Percentiles rank a stretch among this genome's conserved stretches.
phyloP scores from a whole-genome alignment of 2,329 filamentous ascomycete genomes.

The Aspergillus sp. region DNA sequence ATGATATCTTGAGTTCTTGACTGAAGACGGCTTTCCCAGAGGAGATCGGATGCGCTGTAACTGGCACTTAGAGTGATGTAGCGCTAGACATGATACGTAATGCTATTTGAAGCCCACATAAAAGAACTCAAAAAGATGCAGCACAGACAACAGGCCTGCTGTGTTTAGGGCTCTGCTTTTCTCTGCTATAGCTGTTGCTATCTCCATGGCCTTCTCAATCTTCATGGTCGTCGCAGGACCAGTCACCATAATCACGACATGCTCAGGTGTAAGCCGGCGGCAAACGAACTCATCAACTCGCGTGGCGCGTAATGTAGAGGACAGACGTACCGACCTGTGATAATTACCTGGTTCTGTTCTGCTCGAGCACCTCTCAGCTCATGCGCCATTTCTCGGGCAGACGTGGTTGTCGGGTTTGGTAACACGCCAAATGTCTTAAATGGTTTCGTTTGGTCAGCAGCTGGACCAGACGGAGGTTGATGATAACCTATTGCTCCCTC shows the following conservation, averaged over 20 bases:
- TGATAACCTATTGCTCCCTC: constrained; percentile 14
- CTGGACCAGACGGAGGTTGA: constrained; percentile 11
- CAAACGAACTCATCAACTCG: not conserved
- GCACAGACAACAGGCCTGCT: not conserved
- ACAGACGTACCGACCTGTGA: constrained; percentile 1
- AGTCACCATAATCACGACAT: constrained; percentile 4
- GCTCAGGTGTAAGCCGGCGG: not conserved
- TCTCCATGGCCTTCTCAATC: constrained; percentile 3
- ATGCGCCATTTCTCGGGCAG: constrained; percentile 2
- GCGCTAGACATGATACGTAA: too few species aligned
- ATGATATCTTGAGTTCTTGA: too few species aligned
- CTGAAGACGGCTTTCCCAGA: too few species aligned
- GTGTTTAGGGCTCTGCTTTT: not conserved
- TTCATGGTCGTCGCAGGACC: constrained; percentile 5
- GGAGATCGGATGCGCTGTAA: too few species aligned
- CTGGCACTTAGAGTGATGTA: too few species aligned
- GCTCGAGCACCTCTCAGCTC: constrained; percentile 3
- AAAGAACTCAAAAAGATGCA: not conserved
- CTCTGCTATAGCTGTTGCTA: not conserved
- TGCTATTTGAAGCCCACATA: not conserved
- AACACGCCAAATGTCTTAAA: not conserved
- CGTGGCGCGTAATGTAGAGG: not conserved
- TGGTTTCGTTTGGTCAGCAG: constrained; percentile 3
- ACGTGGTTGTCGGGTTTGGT: not conserved
- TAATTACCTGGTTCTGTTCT: not conserved